A percentile compares a stretch with the other conserved stretches of the same genome.
Evolutionary conservation across 1,139 yeast species (phyloP).

Genomic region (Petasospora rhodanensis): DNA sequence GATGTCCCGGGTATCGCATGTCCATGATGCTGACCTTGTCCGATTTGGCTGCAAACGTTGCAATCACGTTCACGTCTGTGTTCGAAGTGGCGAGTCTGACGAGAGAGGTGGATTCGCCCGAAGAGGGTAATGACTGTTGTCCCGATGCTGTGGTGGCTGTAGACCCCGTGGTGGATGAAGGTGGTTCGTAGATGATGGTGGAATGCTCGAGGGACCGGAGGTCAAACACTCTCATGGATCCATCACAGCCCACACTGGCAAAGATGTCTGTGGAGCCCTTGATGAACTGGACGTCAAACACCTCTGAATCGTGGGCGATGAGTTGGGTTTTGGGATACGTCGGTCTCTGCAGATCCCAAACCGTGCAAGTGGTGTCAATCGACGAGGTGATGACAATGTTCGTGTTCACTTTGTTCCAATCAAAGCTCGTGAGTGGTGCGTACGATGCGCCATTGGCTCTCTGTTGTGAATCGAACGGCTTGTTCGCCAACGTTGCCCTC

Average conservation of each 20-base stretch:
- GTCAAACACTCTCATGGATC: slow-evolving; percentile 89
- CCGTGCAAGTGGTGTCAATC: slow-evolving; percentile 94
- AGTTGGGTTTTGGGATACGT: slow-evolving; percentile 80
- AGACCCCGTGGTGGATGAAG: slow-evolving; percentile 17
- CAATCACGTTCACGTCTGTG: slow-evolving; percentile 72
- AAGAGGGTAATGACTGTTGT: neutral
- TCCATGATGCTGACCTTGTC: slow-evolving; percentile 69
- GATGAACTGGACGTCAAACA: slow-evolving; percentile 84
- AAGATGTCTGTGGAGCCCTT: slow-evolving; percentile 74
- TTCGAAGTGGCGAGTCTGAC: slow-evolving; percentile 75
- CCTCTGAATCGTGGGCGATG: slow-evolving; percentile 95
- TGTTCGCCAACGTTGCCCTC: slow-evolving; percentile 36
- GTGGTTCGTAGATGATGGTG: slow-evolving; percentile 84
- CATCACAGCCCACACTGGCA: slow-evolving; percentile 94
- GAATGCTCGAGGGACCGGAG: slow-evolving; percentile 87
- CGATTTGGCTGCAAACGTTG: slow-evolving; percentile 74
- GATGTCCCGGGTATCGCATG: slow-evolving; percentile 83
- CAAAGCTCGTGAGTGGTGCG: slow-evolving; percentile 89
- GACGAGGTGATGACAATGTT: slow-evolving; percentile 75
- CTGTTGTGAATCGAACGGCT: slow-evolving; percentile 10
- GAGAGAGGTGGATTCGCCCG: slow-evolving; percentile 41
- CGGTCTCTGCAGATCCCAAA: slow-evolving; percentile 74
- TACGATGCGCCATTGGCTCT: slow-evolving; percentile 26
- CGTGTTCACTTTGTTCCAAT: slow-evolving; percentile 80
- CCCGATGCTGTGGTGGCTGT: slow-evolving; percentile 2